Evolutionary conservation across 2,329 filamentous ascomycete species (phyloP).

Genomic region (Colletotrichum sublineola): DNA sequence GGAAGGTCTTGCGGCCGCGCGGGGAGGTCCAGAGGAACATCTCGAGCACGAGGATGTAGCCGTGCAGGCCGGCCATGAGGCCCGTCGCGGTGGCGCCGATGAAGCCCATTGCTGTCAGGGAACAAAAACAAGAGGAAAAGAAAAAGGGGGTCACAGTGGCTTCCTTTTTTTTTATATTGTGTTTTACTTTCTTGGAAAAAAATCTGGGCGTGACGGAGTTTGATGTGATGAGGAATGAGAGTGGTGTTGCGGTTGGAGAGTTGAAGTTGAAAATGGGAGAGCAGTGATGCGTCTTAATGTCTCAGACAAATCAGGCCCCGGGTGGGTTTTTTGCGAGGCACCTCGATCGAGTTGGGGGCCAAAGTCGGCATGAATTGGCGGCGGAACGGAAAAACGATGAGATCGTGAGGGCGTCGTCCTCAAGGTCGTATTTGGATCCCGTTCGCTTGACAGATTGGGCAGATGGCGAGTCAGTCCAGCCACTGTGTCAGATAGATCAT

Average conservation of each 20-base stretch:
- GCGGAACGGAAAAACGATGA: slow-evolving; percentile 41
- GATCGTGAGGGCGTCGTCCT: background rate
- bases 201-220: background rate
- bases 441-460: slow-evolving; percentile 11
- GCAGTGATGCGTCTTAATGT: background rate
- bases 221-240: background rate
- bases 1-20: slow-evolving; percentile 60
- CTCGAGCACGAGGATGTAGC: slow-evolving; percentile 64
- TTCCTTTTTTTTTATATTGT: background rate
- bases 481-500: background rate
- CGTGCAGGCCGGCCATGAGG: slow-evolving; percentile 58
- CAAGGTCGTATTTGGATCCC: background rate
- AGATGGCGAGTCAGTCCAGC: slow-evolving; percentile 31
- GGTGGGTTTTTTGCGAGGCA: background rate
- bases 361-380: background rate
- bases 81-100: slow-evolving; percentile 53
- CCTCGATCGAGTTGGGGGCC: background rate
- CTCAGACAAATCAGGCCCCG: slow-evolving; percentile 7
- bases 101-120: slow-evolving; percentile 48
- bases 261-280: background rate
- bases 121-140: too few species aligned
- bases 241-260: background rate
- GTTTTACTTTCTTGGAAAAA: background rate
- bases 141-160: background rate
- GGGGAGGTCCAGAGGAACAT: slow-evolving; percentile 65